Base-by-base conservation (phyloP, 306 rosid species). In the Glycine latifolia region DNA sequence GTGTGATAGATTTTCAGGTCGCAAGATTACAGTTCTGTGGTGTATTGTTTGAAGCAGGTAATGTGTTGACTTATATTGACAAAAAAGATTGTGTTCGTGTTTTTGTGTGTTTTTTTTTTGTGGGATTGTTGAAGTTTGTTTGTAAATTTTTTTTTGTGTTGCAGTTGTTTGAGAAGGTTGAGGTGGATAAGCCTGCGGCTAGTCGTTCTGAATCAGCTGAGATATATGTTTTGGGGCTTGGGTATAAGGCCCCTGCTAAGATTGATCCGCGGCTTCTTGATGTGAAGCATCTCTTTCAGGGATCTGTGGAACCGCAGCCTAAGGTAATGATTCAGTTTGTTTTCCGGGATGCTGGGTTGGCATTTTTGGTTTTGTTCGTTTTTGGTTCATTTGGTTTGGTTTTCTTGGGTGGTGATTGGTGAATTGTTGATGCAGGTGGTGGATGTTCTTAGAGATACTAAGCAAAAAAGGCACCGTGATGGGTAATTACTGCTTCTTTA, bases 211-310 rank as follows among this genome's bases (percentile, higher is more conserved):
- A 95, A 55, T 95, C 99, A 83, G 99, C 99, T 3, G 99, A 95
- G 87, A 95, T 92, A 41, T 95, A 91, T 84, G 83, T 95, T 84
- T 60, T 95, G 82, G 98, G 97, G 11, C 87, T 91, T 65, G 91
- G 61, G 88, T 95, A 93, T 76, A 91, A 87, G 88, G 99, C 99
- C 8, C 94, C 98, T 69, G 96, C 96, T 0, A 95, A 93, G 90
- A 91, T 95, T 81, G 98, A 95, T 87, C 98, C 99, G 0, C 98
- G 98, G 5, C 92, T 95, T 70, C 98, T 95, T 79, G 99, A 95
- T 75, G 83, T 91, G 54, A 95, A 87, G 83, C 87, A 93, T 86
- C 89, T 95, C 26, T 95, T 95, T 84, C 91, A 93, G 83, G 97
- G 90, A 71, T 85, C 96, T 15, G 56, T 87, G 6, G 96, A 95